These are phyloP conservation scores for Coemansia sp. DNA, from an alignment of 192 early-diverging fungal species.

Conservation along the genomic window DNA sequence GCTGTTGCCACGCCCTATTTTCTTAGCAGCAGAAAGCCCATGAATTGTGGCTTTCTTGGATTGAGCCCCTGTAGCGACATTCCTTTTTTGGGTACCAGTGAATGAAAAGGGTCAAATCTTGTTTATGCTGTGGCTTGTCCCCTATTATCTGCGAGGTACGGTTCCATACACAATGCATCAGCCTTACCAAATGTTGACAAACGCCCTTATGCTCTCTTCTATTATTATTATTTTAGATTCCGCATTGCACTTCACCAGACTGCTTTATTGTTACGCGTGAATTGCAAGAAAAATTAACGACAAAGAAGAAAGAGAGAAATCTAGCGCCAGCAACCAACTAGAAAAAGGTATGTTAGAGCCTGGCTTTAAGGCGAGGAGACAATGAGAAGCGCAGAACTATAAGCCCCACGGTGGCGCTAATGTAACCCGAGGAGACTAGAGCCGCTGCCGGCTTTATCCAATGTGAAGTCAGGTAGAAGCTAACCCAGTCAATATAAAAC, in stretches of 20 bases:
- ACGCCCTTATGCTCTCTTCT: not conserved
- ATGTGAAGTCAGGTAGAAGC: constrained; percentile 25
- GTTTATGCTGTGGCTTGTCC: not conserved
- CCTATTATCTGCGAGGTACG: not conserved
- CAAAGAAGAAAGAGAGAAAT: constrained; percentile 12
- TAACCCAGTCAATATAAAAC: constrained; percentile 51
- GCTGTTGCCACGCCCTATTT: not conserved
- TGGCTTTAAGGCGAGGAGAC: constrained; percentile 45
- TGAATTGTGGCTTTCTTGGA: not conserved
- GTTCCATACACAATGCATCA: not conserved
- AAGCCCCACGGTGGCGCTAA: constrained; percentile 35
- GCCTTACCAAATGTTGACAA: not conserved
- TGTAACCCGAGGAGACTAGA: constrained; percentile 35
- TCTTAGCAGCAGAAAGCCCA: not conserved
- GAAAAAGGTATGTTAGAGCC: constrained; percentile 3
- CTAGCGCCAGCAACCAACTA: not conserved
- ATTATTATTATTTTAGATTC: not conserved
- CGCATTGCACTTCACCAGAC: not conserved
- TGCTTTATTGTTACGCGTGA: not conserved
- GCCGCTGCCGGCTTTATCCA: constrained; percentile 37
- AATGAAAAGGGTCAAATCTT: not conserved
- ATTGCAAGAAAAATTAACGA: not conserved
- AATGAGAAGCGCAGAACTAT: constrained; percentile 40
- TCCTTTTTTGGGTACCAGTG: not conserved
- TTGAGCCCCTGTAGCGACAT: not conserved